Conservation (phyloP, 1,139 yeast genomes). For the Geotrichum cucujoidarum region DNA sequence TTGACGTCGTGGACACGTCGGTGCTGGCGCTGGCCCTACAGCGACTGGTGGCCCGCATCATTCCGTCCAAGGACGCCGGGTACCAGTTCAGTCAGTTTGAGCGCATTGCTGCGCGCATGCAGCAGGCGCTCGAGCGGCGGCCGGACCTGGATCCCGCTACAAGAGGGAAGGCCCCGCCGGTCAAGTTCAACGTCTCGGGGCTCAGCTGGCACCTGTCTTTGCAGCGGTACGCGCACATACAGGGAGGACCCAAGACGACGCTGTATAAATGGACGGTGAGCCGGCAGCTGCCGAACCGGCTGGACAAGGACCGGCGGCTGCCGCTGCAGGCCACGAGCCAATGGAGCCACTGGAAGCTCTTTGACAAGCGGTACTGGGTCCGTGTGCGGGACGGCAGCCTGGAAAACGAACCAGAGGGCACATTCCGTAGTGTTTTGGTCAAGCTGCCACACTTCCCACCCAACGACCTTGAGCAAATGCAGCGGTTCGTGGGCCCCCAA, state of each 20-base stretch:
- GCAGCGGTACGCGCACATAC: not conserved
- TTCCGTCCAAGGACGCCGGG: conserved; percentile 8
- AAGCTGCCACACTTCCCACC: conserved; percentile 7
- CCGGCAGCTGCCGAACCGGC: conserved; percentile 8
- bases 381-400: conserved; percentile 15
- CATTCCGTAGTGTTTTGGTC: conserved; percentile 2
- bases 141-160: not conserved
- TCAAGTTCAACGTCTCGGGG: not conserved
- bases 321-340: not conserved
- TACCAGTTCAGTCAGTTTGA: conserved; percentile 9
- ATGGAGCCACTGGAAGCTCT: conserved; percentile 35
- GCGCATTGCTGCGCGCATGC: conserved; percentile 2
- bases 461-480: conserved; percentile 4
- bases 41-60: conserved; percentile 6
- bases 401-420: not conserved
- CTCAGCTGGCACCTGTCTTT: conserved; percentile 7
- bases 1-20: conserved; percentile 1
- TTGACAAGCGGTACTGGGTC: conserved; percentile 44
- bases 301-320: not conserved
- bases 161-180: not conserved
- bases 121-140: not conserved
- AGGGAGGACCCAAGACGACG: conserved; percentile 2
- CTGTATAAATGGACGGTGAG: conserved; percentile 8
- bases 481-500: not conserved
- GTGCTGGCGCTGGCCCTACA: conserved; percentile 10